phyloP scores from a whole-genome alignment of 1,139 yeast genomes.

The Lodderomyces margitis region DNA sequence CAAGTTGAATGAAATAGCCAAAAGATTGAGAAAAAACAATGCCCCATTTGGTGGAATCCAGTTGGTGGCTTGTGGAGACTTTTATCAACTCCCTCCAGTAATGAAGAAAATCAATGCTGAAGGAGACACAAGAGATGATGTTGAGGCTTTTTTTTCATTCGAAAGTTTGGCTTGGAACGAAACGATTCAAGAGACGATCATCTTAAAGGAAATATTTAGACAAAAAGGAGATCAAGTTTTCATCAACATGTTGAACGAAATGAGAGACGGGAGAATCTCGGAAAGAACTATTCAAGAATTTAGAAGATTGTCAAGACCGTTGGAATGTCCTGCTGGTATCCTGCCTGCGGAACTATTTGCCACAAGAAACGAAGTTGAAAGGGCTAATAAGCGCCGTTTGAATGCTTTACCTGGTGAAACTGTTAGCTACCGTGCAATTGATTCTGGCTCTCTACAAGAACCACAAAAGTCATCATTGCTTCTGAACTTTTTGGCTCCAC shows the following conservation, averaged over 20 bases:
- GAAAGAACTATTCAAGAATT: conserved; percentile 56
- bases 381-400: conserved; percentile 64
- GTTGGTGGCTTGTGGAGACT: conserved; percentile 81
- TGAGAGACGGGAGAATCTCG: conserved; percentile 72
- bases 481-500: conserved; percentile 72
- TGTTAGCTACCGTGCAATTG: conserved; percentile 54
- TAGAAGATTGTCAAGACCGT: conserved; percentile 51
- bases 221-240: conserved; percentile 81
- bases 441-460: conserved; percentile 57
- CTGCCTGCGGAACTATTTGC: conserved; percentile 87
- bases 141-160: conserved; percentile 60
- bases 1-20: conserved; percentile 66
- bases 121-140: conserved; percentile 20
- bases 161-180: conserved; percentile 73
- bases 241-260: conserved; percentile 81
- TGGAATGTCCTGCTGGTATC: conserved; percentile 63
- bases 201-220: conserved; percentile 79
- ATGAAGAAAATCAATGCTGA: conserved; percentile 25
- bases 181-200: conserved; percentile 63
- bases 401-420: conserved; percentile 47
- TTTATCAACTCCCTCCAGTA: conserved; percentile 90
- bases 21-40: conserved; percentile 45
- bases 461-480: conserved; percentile 45
- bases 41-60: conserved; percentile 90
- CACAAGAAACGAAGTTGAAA: conserved; percentile 79